Evolutionary conservation across 2,329 filamentous ascomycete genomes (phyloP).

Genomic region (Myriosclerotinia duriaeana): DNA sequence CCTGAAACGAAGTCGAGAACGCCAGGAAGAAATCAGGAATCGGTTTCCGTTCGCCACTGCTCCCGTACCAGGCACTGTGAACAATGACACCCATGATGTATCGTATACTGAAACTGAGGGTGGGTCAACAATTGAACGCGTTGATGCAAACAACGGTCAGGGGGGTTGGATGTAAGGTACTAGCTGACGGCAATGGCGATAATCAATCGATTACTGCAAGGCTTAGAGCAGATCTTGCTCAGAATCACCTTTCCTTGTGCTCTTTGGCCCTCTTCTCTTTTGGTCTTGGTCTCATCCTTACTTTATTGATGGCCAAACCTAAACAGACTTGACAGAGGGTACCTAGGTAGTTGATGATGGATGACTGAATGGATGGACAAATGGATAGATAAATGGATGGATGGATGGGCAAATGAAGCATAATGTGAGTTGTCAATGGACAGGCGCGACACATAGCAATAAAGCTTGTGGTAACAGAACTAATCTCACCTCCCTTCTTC

Average conservation of each 20-base stretch:
- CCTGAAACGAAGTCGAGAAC: background rate
- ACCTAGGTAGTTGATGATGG: background rate
- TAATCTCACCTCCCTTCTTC: background rate
- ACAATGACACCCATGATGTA: background rate
- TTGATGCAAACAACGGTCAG: background rate
- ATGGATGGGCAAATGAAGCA: background rate
- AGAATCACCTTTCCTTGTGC: background rate
- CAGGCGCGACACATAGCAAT: background rate
- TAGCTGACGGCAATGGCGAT: background rate
- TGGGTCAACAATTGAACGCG: background rate
- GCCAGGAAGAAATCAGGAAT: background rate
- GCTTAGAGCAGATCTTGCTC: background rate
- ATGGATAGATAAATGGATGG: background rate
- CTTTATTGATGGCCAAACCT: too few relatives aligned
- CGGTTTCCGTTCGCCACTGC: background rate
- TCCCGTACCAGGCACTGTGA: constrained; percentile 1
- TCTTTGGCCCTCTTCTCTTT: background rate
- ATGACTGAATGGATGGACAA: constrained; percentile 43
- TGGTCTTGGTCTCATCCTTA: background rate
- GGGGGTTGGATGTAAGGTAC: background rate
- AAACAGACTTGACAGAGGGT: background rate
- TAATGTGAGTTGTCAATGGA: background rate
- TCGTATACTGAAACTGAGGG: background rate
- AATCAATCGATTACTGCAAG: background rate
- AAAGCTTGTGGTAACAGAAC: background rate